Conservation (phyloP, 2,329 filamentous ascomycete species). For the Fusarium solani-melongenae region DNA sequence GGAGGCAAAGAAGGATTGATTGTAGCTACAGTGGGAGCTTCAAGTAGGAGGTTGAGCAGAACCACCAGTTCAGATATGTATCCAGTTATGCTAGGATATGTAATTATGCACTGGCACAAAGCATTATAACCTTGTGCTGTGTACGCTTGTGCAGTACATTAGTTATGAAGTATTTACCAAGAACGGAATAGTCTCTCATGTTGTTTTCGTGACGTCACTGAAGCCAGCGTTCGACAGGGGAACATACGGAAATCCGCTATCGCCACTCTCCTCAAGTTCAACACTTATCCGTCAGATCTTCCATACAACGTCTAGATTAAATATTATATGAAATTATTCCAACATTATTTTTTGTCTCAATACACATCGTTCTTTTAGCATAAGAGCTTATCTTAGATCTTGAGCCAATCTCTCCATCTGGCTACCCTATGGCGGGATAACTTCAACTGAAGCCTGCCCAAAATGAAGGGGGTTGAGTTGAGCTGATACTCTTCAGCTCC, state of each 20-base stretch:
- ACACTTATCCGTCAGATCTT: neutral
- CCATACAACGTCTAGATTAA: neutral
- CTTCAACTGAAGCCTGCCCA: neutral
- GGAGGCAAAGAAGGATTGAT: neutral
- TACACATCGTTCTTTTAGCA: neutral
- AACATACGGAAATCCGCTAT: neutral
- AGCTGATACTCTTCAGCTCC: neutral
- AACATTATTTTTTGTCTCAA: accelerated
- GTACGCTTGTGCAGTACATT: neutral
- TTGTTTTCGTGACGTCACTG: neutral
- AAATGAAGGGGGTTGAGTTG: neutral
- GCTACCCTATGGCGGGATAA: neutral
- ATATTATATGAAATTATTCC: neutral
- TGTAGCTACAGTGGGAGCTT: too few species aligned
- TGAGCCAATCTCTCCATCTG: neutral
- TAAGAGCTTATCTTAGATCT: neutral
- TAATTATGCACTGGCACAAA: neutral
- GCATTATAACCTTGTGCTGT: neutral
- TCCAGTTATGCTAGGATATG: neutral
- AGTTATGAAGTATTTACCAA: neutral
- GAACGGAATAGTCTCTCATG: neutral
- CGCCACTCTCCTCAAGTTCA: neutral
- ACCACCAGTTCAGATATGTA: neutral
- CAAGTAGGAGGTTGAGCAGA: too few species aligned
- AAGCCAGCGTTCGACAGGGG: neutral